Evolutionary conservation across 352 stramenopile genomes (phyloP).

Genomic region (Pythium dissimile): DNA sequence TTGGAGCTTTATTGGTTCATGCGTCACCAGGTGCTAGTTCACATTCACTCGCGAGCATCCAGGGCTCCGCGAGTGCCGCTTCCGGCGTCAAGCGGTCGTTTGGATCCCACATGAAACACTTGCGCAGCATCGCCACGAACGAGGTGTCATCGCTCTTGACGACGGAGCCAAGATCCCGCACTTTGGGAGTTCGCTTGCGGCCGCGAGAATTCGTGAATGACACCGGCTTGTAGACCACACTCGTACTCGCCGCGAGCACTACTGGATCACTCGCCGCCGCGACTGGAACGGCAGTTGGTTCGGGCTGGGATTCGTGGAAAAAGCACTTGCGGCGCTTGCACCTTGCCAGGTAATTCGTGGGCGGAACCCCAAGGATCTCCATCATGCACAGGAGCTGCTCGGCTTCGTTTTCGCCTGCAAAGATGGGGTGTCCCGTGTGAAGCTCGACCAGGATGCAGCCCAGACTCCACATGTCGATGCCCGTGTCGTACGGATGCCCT

Average conservation of each 20-base stretch:
- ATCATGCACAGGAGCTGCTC: constrained; percentile 89
- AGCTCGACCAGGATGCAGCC: constrained; percentile 86
- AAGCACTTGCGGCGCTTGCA: constrained; percentile 64
- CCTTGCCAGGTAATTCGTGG: constrained; percentile 35
- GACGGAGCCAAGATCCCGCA: constrained; percentile 30
- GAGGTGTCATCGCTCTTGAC: constrained; percentile 44
- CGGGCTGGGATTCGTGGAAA: constrained; percentile 36
- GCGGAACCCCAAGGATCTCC: constrained; percentile 62
- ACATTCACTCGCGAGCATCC: constrained; percentile 26
- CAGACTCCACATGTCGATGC: constrained; percentile 91
- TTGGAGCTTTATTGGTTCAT: too few species aligned
- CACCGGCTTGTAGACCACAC: constrained; percentile 32
- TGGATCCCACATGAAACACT: constrained; percentile 71
- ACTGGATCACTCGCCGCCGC: background rate
- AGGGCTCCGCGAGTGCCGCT: constrained; percentile 56
- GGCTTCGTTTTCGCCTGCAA: constrained; percentile 77
- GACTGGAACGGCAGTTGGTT: too few species aligned
- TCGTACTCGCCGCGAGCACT: too few species aligned
- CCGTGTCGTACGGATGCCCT: constrained; percentile 72
- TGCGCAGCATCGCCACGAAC: constrained; percentile 59
- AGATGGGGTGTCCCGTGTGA: constrained; percentile 76
- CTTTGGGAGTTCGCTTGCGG: constrained; percentile 36
- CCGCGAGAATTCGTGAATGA: constrained; percentile 63
- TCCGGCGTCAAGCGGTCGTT: constrained; percentile 51
- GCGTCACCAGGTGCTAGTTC: too few species aligned